phyloP scores from a whole-genome alignment of 148 eudicot genomes.

The Diospyros kaki region DNA sequence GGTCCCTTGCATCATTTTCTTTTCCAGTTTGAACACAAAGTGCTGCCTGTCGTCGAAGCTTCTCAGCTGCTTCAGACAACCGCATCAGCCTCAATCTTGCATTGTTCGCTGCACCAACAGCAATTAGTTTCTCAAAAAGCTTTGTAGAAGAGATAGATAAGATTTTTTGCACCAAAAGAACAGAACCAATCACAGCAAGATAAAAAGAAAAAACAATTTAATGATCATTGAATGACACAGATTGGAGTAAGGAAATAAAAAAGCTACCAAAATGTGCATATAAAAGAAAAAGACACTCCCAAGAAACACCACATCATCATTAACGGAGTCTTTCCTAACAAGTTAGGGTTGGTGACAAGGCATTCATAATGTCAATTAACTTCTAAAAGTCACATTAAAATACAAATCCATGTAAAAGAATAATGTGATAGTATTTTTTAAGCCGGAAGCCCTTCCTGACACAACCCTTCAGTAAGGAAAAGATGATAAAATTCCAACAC shows the following conservation, averaged over 20 bases:
- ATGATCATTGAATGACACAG: not conserved
- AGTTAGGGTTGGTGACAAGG: no score
- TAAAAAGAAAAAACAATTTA: not conserved
- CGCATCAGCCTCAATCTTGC: slow-evolving; percentile 80
- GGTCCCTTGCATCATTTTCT: slow-evolving; percentile 76
- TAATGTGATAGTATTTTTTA: no score
- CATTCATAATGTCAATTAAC: no score
- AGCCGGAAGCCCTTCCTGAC: no score
- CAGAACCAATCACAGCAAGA: not conserved
- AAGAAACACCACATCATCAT: no score
- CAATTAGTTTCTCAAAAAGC: not conserved
- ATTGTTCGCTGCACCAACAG: slow-evolving; percentile 56
- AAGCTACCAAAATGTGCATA: no score
- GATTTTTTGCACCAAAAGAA: not conserved
- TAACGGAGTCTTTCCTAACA: no score
- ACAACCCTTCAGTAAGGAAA: no score
- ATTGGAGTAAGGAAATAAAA: not conserved
- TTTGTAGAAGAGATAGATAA: not conserved
- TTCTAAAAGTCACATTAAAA: no score
- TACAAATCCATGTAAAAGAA: no score
- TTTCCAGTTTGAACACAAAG: slow-evolving; percentile 54
- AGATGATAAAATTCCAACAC: no score
- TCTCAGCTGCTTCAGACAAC: slow-evolving; percentile 85
- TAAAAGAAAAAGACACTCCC: no score
- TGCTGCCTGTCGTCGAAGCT: slow-evolving; percentile 67